Conservation (phyloP, 768 basidiomycete genomes). For the Suillus decipiens region DNA sequence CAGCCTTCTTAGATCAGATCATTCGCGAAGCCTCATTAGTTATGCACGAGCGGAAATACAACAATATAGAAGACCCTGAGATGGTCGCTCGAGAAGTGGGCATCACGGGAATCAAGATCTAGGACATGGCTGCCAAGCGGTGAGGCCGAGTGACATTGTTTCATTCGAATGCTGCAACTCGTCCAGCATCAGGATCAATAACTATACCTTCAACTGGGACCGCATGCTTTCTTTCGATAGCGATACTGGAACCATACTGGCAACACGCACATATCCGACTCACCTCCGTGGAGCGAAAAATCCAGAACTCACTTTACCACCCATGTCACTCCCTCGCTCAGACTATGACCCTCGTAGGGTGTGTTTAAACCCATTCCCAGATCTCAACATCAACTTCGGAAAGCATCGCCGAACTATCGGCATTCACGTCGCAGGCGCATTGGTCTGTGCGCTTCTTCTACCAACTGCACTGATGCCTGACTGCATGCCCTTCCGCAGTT, state of each 20-base stretch:
- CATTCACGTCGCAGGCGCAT: no score
- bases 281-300: no score
- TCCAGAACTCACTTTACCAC: conserved; percentile 11
- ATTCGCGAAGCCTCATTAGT: conserved; percentile 82
- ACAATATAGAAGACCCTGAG: conserved; percentile 85
- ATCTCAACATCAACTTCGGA: conserved; percentile 68
- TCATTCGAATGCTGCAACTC: no score
- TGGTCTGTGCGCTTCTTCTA: no score
- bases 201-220: no score
- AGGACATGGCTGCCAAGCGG: conserved; percentile 96
- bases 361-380: conserved; percentile 85
- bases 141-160: conserved; percentile 37
- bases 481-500: conserved; percentile 34
- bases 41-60: conserved; percentile 98
- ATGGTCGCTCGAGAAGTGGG: conserved; percentile 79
- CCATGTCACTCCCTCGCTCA: conserved; percentile 69
- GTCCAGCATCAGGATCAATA: no score
- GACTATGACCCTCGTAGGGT: conserved; percentile 87
- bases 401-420: conserved; percentile 67
- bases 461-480: no score
- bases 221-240: no score
- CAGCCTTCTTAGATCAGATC: conserved; percentile 93
- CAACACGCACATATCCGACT: no score
- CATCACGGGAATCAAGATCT: conserved; percentile 95
- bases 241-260: no score